Base-by-base conservation (phyloP, 2,329 filamentous ascomycete genomes). In the Blastomyces emzantsi region DNA sequence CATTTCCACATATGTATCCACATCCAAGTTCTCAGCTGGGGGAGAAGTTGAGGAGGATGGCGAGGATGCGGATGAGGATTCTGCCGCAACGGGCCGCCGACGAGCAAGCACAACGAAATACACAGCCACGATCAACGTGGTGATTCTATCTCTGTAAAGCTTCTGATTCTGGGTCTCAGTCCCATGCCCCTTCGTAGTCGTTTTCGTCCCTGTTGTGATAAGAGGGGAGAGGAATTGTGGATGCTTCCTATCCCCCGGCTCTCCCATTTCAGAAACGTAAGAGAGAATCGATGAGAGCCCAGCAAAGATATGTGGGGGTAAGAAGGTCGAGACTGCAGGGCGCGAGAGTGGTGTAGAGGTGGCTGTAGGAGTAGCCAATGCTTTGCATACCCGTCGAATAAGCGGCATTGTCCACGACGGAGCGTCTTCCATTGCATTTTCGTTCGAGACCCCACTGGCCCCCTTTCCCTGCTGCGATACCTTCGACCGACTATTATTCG, bases 261-360 rank as follows among this genome's bases (percentile, higher is more conserved):
- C 65, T 3, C 69, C 67, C 19, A 86, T 70, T 1, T 80, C 75
- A 17, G 71, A 70, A 15, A 75, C 69, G 43, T 76, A 68, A 47
- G 83, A 85, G 56, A 82, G 69, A 76, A 79, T 88, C 2, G 79
- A 81, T 33, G 79, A 87, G 61, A 92, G 81, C 0, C 90, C 91
- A 0, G 90, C 87, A 59, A 90, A 84, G 0, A 95, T 83, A 62
- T 91, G 89, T 0, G 89, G 88, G 0, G 85, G 85, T 2, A 92
- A 82, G 3, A 79, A 80, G 36, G 72, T 68, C 1, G 76, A 77
- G 3, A 77, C 73, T 9, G 74, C 71, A 28, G 73, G 74, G 9
- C 74, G 71, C 11, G 75, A 76, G 70, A 70, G 73, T 28, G 72
- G 70, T 39, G 70, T 74, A 63, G 72, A 74, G 19, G 72, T 70